Conservation (phyloP, 805 yeast genomes). For the Saccharomycopsis oosterbeekiorum region DNA sequence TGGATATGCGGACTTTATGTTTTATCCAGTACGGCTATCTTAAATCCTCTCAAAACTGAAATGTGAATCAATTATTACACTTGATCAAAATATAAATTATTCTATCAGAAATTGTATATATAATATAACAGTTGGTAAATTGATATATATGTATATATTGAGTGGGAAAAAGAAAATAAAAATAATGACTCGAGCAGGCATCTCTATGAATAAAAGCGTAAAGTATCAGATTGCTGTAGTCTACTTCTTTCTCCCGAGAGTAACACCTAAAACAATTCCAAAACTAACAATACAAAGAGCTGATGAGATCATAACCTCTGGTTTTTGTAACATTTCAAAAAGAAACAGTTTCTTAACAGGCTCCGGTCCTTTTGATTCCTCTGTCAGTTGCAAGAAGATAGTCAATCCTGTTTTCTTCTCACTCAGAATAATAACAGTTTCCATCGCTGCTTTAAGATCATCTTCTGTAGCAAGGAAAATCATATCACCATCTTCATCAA, state of each 20-base stretch:
- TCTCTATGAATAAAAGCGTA: too few relatives aligned
- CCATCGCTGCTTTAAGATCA: conserved; percentile 27
- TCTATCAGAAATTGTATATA: too few relatives aligned
- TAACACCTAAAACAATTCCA: conserved; percentile 14
- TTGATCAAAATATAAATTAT: too few relatives aligned
- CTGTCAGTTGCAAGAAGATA: conserved; percentile 4
- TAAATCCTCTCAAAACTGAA: too few relatives aligned
- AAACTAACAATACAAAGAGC: conserved; percentile 15
- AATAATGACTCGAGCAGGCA: too few relatives aligned
- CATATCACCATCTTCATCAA: conserved; percentile 32
- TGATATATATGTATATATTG: too few relatives aligned
- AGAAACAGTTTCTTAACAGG: background rate
- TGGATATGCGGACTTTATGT: too few relatives aligned
- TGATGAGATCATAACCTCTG: conserved; percentile 15
- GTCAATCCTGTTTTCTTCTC: background rate
- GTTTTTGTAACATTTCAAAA: conserved; percentile 4
- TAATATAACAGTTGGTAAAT: too few relatives aligned
- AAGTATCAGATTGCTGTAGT: too few relatives aligned
- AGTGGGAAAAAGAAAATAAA: too few relatives aligned
- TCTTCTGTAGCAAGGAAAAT: conserved; percentile 27
- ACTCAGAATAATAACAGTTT: background rate
- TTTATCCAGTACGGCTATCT: too few relatives aligned
- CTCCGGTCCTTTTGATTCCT: background rate
- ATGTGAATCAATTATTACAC: too few relatives aligned
- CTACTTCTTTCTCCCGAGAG: conserved; percentile 6